A percentile compares a stretch with the other conserved stretches of the same genome.
Conservation (phyloP, 1,139 yeast genomes). For the Saccharomyces hybrid region DNA sequence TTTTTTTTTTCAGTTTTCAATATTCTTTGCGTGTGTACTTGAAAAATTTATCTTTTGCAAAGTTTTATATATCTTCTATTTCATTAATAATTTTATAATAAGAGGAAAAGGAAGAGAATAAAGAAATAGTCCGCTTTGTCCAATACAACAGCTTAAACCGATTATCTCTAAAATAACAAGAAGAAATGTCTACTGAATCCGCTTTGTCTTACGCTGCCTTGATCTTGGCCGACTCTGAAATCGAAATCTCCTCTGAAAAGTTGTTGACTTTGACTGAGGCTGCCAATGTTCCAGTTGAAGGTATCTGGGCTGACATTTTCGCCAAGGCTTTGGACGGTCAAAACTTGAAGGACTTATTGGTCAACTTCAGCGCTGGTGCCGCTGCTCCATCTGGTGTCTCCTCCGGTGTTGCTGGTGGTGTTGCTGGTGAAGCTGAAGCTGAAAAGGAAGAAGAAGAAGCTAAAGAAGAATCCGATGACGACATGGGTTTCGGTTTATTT, state of each 20-base stretch:
- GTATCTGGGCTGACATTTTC: slow-evolving; percentile 74
- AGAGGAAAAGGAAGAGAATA: slow-evolving; percentile 8
- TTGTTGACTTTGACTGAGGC: slow-evolving; percentile 60
- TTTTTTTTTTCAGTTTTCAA: not conserved
- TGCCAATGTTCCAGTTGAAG: slow-evolving; percentile 63
- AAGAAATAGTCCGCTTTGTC: slow-evolving; percentile 62
- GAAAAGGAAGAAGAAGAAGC: slow-evolving; percentile 49
- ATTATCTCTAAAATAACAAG: slow-evolving; percentile 41
- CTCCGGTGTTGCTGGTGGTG: slow-evolving; percentile 51
- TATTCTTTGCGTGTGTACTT: not conserved
- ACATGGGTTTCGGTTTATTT: slow-evolving; percentile 83
- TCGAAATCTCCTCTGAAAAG: slow-evolving; percentile 73
- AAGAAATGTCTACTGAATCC: slow-evolving; percentile 68
- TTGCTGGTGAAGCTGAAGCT: slow-evolving; percentile 50
- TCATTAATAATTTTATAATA: not conserved
- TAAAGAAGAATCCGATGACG: slow-evolving; percentile 59
- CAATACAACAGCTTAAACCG: slow-evolving; percentile 41
- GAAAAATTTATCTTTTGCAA: slow-evolving; percentile 1
- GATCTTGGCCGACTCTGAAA: slow-evolving; percentile 77
- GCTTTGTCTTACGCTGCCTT: slow-evolving; percentile 84
- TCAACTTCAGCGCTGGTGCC: slow-evolving; percentile 70
- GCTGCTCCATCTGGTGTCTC: slow-evolving; percentile 56
- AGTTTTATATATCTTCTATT: not conserved
- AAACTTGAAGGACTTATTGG: slow-evolving; percentile 68
- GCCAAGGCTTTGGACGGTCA: slow-evolving; percentile 76